Evolutionary conservation across 345 rosid species (phyloP).

Genomic region (Turnera subulata): DNA sequence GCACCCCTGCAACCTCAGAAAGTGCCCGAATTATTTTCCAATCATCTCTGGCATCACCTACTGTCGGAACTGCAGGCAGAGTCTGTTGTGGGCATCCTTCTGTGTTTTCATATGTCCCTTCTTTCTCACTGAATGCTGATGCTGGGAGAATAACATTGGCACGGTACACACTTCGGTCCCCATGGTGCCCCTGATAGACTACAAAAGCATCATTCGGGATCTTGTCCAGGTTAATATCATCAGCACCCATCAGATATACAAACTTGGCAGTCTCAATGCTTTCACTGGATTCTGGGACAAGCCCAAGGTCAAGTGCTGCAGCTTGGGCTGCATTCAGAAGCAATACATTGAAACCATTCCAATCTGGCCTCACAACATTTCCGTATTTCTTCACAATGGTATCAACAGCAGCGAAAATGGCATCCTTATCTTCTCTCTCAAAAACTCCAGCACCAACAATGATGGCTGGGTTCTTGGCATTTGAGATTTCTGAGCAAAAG

Average conservation of each 20-base stretch:
- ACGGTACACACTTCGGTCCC: conserved; percentile 77
- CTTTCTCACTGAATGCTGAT: conserved; percentile 89
- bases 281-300: conserved; percentile 64
- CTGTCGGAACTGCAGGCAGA: conserved; percentile 93
- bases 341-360: conserved; percentile 91
- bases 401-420: conserved; percentile 68
- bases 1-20: conserved; percentile 75
- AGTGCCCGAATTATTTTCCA: conserved; percentile 95
- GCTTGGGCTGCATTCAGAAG: conserved; percentile 96
- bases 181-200: conserved; percentile 97
- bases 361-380: conserved; percentile 74
- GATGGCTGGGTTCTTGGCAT: conserved; percentile 88
- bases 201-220: conserved; percentile 85
- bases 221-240: conserved; percentile 76
- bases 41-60: conserved; percentile 96
- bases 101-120: conserved; percentile 89
- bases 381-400: conserved; percentile 54
- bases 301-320: conserved; percentile 97
- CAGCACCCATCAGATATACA: conserved; percentile 94
- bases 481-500: conserved; percentile 53
- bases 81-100: conserved; percentile 91
- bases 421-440: conserved; percentile 76
- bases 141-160: conserved; percentile 94
- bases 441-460: conserved; percentile 86
- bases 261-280: conserved; percentile 77